Percentiles rank a stretch among this genome's conserved stretches.
These are phyloP conservation scores for Oryza longistaminata DNA, from an alignment of 176 grass and related monocot genomes.

Conservation along the genomic window DNA sequence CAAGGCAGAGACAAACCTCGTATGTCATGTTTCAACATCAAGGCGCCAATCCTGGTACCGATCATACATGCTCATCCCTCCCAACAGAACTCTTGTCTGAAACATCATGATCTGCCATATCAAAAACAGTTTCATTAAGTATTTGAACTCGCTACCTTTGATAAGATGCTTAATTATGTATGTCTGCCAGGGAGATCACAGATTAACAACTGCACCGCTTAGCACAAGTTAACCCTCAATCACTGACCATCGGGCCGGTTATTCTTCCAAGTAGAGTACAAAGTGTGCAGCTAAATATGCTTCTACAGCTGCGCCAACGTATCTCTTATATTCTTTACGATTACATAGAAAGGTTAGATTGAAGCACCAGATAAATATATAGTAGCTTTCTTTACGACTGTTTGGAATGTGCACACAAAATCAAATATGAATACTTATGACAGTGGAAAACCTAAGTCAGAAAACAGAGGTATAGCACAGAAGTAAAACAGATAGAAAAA, in stretches of 20 bases:
- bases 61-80: constrained; percentile 76
- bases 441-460: background rate
- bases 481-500: background rate
- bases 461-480: background rate
- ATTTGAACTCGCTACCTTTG: background rate
- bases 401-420: background rate
- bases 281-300: background rate
- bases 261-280: background rate
- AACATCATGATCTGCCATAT: constrained; percentile 90
- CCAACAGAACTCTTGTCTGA: constrained; percentile 83
- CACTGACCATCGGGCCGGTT: background rate
- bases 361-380: background rate
- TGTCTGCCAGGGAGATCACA: background rate
- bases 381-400: background rate
- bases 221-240: background rate
- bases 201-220: background rate
- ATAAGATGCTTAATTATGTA: background rate
- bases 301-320: background rate
- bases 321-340: background rate
- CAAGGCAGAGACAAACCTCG: constrained; percentile 48
- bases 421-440: background rate
- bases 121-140: background rate
- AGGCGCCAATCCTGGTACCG: constrained; percentile 85
- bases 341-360: background rate
- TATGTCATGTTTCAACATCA: constrained; percentile 97